These are phyloP conservation scores for Penicillium sp. DNA, from an alignment of 2,329 filamentous ascomycete species.

Conservation along the genomic window DNA sequence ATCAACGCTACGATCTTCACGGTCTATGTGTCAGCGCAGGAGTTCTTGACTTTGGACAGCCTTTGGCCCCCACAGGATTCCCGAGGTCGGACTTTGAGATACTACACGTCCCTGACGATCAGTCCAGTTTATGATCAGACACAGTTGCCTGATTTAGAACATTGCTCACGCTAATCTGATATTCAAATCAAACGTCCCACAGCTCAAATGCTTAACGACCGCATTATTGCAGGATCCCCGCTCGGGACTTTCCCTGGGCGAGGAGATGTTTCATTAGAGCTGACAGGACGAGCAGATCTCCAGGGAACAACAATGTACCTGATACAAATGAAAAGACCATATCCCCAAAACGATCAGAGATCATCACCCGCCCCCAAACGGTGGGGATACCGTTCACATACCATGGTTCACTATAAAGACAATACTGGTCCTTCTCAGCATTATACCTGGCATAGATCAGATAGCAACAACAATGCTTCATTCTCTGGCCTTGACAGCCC, in stretches of 20 bases:
- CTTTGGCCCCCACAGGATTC: neutral
- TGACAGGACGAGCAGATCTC: neutral
- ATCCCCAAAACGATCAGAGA: neutral
- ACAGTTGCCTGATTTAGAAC: neutral
- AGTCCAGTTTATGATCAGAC: neutral
- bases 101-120: neutral
- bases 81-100: neutral
- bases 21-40: neutral
- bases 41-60: neutral
- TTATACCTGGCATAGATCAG: neutral
- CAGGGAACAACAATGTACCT: neutral
- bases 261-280: neutral
- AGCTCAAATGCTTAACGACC: neutral
- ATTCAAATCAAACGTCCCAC: neutral
- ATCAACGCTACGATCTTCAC: neutral
- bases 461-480: constrained; percentile 6
- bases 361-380: neutral
- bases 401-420: neutral
- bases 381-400: neutral
- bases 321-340: neutral
- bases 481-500: neutral
- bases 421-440: neutral
- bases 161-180: neutral
- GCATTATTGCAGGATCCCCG: neutral
- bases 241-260: neutral